A percentile compares a stretch with the other conserved stretches of the same genome.
phyloP scores from a whole-genome alignment of 2,329 filamentous ascomycete genomes.

The Epichloe scottii region DNA sequence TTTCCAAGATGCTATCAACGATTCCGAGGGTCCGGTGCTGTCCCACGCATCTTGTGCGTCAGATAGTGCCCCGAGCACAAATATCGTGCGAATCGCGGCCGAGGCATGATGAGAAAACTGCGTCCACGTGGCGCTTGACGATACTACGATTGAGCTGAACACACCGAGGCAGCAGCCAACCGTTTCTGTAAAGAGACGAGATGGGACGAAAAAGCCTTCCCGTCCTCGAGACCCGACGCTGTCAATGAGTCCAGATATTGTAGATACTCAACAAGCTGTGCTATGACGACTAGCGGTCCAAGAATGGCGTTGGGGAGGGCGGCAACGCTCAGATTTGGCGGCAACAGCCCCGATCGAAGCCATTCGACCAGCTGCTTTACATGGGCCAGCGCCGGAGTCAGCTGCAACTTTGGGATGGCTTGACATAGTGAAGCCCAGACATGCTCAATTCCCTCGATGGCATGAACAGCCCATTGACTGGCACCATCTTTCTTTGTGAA shows the following conservation, averaged over 20 bases:
- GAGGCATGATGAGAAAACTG: neutral
- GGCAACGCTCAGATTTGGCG: neutral
- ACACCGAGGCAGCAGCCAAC: neutral
- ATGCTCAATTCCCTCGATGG: neutral
- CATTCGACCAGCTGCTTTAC: neutral
- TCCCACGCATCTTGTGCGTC: neutral
- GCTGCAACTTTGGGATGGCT: neutral
- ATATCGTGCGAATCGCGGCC: neutral
- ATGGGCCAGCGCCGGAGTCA: neutral
- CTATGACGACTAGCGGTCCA: neutral
- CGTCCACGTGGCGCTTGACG: neutral
- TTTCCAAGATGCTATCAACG: neutral
- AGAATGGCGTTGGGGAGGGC: neutral
- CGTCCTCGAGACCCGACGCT: too few species aligned
- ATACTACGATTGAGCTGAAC: neutral
- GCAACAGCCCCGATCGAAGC: neutral
- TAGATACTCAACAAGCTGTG: neutral
- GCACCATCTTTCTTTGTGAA: neutral
- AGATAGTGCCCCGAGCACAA: neutral
- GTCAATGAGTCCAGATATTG: neutral
- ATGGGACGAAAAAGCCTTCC: neutral
- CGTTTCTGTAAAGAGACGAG: neutral
- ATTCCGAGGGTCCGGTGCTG: neutral
- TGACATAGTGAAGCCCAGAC: neutral
- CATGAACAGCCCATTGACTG: neutral